Conservation (phyloP, 352 stramenopile genomes). For the Saprolegnia diclina region DNA sequence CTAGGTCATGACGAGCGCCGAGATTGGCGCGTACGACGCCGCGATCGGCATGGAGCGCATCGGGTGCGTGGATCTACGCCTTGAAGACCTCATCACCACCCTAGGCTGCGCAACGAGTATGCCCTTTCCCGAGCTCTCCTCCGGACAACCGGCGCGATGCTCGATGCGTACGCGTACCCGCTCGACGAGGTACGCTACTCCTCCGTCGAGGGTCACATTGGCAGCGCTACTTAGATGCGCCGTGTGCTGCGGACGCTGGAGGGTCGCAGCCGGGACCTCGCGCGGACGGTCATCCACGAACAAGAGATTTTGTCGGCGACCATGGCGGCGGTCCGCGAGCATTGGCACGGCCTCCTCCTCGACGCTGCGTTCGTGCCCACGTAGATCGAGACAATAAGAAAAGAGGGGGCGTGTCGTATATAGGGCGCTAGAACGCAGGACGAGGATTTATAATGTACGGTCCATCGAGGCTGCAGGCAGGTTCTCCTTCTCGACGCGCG, state of each 20-base stretch:
- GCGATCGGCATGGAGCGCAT: neutral
- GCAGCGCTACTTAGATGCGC: neutral
- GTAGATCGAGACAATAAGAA: neutral
- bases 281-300: slow-evolving; percentile 6
- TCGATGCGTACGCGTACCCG: neutral
- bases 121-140: slow-evolving; percentile 11
- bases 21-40: neutral
- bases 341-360: slow-evolving; percentile 12
- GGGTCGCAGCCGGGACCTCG: neutral
- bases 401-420: neutral
- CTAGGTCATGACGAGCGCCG: slow-evolving; percentile 6
- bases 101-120: slow-evolving; percentile 24
- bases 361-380: slow-evolving; percentile 10
- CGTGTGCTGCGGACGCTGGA: neutral
- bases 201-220: neutral
- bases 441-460: neutral
- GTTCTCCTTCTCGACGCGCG: slow-evolving; percentile 42
- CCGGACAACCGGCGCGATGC: slow-evolving; percentile 9
- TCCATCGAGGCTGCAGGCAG: neutral
- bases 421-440: neutral
- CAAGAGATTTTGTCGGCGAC: slow-evolving; percentile 8
- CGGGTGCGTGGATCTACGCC: neutral
- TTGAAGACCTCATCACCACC: no score
- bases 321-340: neutral
- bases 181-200: slow-evolving; percentile 3